Evolutionary conservation across 2,329 filamentous ascomycete genomes (phyloP).

Genomic region (Sclerotinia glacialis): DNA sequence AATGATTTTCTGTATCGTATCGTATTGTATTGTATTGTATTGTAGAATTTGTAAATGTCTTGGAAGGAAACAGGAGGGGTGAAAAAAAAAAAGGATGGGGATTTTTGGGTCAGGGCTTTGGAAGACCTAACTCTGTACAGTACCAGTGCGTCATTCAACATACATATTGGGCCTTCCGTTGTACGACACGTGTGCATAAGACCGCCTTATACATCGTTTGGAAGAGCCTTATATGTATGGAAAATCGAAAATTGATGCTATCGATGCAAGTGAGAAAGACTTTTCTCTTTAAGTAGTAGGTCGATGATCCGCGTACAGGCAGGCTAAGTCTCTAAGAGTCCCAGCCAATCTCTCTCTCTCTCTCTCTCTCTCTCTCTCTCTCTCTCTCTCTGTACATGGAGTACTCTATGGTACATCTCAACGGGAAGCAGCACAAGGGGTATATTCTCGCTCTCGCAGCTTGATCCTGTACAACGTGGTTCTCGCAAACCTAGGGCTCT

Average conservation of each 20-base stretch:
- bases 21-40: too few relatives aligned
- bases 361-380: too few relatives aligned
- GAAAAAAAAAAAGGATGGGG: neutral
- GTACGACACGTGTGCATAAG: constrained; percentile 23
- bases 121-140: neutral
- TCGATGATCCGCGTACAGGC: neutral
- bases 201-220: constrained; percentile 15
- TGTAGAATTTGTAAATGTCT: neutral
- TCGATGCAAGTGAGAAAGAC: constrained; percentile 16
- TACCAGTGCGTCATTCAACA: constrained; percentile 18
- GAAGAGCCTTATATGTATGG: constrained; percentile 21
- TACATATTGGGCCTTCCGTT: constrained; percentile 21
- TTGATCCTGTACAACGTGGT: constrained; percentile 16
- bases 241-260: constrained; percentile 16
- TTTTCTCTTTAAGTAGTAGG: constrained; percentile 4
- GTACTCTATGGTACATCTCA: constrained; percentile 11
- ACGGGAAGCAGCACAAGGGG: constrained; percentile 14
- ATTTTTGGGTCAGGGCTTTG: neutral
- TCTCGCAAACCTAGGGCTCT: neutral
- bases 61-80: constrained; percentile 16
- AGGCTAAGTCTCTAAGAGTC: constrained; percentile 12
- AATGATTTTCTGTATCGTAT: neutral
- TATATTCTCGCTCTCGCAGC: constrained; percentile 19
- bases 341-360: constrained; percentile 10
- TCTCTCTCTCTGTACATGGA: neutral